Percentiles rank a stretch among this genome's conserved stretches.
These are phyloP conservation scores for Lachancea quebecensis DNA, from an alignment of 805 yeast genomes.

Conservation along the genomic window DNA sequence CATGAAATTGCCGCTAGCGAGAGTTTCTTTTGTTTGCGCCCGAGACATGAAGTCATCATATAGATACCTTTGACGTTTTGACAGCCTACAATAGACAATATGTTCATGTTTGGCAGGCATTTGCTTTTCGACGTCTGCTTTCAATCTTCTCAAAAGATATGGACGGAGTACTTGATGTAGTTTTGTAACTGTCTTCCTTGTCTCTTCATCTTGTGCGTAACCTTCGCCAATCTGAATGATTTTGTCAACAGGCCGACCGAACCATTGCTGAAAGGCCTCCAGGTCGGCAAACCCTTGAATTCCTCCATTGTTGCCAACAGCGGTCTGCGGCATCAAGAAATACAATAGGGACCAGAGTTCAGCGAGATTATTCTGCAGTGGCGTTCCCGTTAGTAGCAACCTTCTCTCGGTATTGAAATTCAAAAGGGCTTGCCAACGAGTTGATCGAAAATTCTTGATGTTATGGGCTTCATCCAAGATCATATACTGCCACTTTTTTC, in stretches of 20 bases:
- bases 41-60: constrained; percentile 97
- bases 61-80: constrained; percentile 83
- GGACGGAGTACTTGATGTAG: constrained; percentile 93
- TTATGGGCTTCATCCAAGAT: constrained; percentile 97
- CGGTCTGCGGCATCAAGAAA: constrained; percentile 88
- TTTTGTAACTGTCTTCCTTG: constrained; percentile 76
- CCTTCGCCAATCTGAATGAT: constrained; percentile 57
- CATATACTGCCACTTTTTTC: constrained; percentile 95
- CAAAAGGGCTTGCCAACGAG: constrained; percentile 92
- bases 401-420: constrained; percentile 91
- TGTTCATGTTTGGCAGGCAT: constrained; percentile 99
- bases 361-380: constrained; percentile 87
- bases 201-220: constrained; percentile 67
- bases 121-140: constrained; percentile 95
- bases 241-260: constrained; percentile 93
- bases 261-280: constrained; percentile 97
- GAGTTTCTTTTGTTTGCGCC: constrained; percentile 89
- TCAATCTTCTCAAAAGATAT: constrained; percentile 80
- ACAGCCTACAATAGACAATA: constrained; percentile 81
- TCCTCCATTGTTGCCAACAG: constrained; percentile 47
- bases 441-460: constrained; percentile 91
- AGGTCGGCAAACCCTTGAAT: constrained; percentile 88
- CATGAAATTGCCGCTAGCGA: constrained; percentile 89
- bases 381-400: constrained; percentile 89
- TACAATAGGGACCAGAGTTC: constrained; percentile 95